Base-by-base conservation (phyloP, 306 rosid genomes). In the Vigna radiata region DNA sequence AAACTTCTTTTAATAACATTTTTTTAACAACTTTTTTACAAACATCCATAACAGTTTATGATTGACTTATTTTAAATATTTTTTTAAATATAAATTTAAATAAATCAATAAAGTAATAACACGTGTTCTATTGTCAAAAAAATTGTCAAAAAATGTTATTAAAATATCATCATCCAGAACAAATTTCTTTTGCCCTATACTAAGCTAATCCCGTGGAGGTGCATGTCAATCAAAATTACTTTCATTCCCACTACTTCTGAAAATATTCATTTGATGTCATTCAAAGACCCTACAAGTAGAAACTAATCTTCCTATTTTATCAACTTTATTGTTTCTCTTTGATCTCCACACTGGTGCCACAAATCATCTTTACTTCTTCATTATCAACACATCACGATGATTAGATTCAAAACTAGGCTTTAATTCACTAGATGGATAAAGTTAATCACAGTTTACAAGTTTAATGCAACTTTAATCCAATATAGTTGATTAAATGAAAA, bases 231-330 rank as follows among this genome's bases (percentile, higher is more conserved):
- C 72, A 66, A 66, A 43, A 13, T 23, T 44, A 67, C 55, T 68
- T 44, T 68, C 39, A 44, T 1, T 68, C 58, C 15, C 56, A 14
- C 72, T 14, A 47, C 15, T 47, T 68, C 25, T 25, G 50, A 31
- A 50, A 50, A 52, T 70, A 70, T 70, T 70, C 62, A 62, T 29
- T 29, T 70, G 75, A 50, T 52, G 75, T 70, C 49, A 50, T 50
- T 70, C 47, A 49, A 70, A n/a, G 62, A 9, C 75, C 63, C 29
- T 52, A 53, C 63, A 18, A 52, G 15, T 8, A 52, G 49, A 70
- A 54, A 18, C 37, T 19, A 52, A 25, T 43, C 23, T 15, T 25
- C 23, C 25, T 68, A 27, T 14, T 48, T 47, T 46, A 47, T 68
- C 56, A 8, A 25, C 55, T 68, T 68, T 64, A 17, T 23, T 66